phyloP scores from a whole-genome alignment of 2,329 filamentous ascomycete species.

The Talaromyces rugulosus region DNA sequence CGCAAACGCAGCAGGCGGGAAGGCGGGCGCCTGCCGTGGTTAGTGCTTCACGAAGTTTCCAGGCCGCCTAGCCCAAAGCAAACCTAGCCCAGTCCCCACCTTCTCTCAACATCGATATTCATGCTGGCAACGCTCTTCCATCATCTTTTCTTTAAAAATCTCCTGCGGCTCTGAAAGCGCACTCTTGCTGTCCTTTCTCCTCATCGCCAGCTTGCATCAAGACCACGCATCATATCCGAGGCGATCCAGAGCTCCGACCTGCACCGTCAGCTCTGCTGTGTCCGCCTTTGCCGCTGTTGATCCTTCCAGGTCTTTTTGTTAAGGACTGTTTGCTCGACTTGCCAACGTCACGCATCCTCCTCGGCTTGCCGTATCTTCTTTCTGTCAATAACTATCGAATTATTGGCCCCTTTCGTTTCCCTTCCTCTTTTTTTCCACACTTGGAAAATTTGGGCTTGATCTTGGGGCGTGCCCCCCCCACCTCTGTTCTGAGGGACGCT shows the following conservation, averaged over 20 bases:
- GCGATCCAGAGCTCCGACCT: conserved; percentile 32
- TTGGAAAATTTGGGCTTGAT: neutral
- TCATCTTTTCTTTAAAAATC: conserved; percentile 10
- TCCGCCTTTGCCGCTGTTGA: conserved; percentile 12
- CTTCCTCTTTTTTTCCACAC: neutral
- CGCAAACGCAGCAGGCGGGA: neutral
- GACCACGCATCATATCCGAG: neutral
- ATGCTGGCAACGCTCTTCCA: conserved; percentile 1
- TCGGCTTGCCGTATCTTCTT: neutral
- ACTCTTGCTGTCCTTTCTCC: neutral
- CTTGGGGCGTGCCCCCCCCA: neutral
- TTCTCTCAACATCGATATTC: conserved; percentile 3
- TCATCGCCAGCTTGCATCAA: conserved; percentile 6
- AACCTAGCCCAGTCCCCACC: neutral
- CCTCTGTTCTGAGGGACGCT: conserved; percentile 2
- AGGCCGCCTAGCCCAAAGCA: neutral
- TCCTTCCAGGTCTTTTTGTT: conserved; percentile 7
- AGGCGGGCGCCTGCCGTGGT: neutral
- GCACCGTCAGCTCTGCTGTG: conserved; percentile 36
- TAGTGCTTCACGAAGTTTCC: neutral
- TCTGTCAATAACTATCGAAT: neutral
- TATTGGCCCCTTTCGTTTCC: neutral
- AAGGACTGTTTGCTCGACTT: conserved; percentile 2
- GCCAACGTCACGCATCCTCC: neutral
- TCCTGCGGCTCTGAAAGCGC: neutral